A percentile compares a stretch with the other conserved stretches of the same genome.
Evolutionary conservation across 495 filamentous ascomycete genomes (phyloP).

Genomic region (Podospora tetraspora): DNA sequence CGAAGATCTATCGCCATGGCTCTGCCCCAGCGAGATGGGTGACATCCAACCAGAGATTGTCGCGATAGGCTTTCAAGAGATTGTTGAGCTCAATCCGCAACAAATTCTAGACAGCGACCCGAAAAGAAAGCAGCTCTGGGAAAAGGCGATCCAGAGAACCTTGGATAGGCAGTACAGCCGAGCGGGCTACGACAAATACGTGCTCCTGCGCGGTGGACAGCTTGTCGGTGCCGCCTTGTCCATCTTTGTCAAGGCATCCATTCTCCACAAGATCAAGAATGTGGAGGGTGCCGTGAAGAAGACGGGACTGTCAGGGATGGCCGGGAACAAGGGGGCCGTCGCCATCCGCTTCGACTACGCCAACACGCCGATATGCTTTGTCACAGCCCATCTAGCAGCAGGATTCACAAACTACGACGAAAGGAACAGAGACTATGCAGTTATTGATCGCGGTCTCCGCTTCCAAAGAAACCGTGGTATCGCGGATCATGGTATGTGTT

Average conservation of each 20-base stretch:
- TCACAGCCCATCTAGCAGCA: slow-evolving; percentile 94
- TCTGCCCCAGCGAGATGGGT: slow-evolving; percentile 54
- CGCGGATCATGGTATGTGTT: slow-evolving; percentile 65
- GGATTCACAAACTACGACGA: slow-evolving; percentile 98
- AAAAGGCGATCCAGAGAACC: slow-evolving; percentile 68
- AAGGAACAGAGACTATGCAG: slow-evolving; percentile 85
- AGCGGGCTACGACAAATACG: slow-evolving; percentile 67
- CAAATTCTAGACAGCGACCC: slow-evolving; percentile 99
- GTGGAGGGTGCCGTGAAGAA: slow-evolving; percentile 96
- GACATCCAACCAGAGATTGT: slow-evolving; percentile 66
- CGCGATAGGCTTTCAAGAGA: slow-evolving; percentile 92
- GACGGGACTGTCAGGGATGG: slow-evolving; percentile 95
- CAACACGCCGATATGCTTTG: slow-evolving; percentile 89
- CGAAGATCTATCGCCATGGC: slow-evolving; percentile 78
- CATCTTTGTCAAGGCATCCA: slow-evolving; percentile 78
- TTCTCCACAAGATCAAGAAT: slow-evolving; percentile 79
- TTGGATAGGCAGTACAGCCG: slow-evolving; percentile 64
- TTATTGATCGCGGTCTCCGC: slow-evolving; percentile 77
- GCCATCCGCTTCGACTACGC: slow-evolving; percentile 94
- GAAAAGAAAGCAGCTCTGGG: slow-evolving; percentile 76
- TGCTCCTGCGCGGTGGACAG: slow-evolving; percentile 84
- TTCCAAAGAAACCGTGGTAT: slow-evolving; percentile 89
- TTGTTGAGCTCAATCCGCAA: slow-evolving; percentile 91
- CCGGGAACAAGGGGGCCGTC: slow-evolving; percentile 96
- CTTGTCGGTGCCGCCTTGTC: slow-evolving; percentile 89